Evolutionary conservation across 2,329 filamentous ascomycete genomes (phyloP).

Genomic region (Amauroascus niger): DNA sequence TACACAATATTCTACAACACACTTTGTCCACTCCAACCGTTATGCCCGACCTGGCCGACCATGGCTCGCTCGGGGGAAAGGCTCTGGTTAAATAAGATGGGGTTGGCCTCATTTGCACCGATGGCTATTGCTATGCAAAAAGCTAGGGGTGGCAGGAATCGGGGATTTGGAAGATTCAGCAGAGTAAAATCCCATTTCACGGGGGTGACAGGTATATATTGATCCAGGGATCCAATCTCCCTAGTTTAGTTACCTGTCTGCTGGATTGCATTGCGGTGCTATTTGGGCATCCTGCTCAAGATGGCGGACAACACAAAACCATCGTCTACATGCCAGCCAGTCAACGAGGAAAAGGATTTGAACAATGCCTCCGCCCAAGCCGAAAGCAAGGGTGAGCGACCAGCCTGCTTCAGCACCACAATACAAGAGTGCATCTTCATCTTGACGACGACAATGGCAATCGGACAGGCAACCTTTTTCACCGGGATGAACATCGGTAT

Average conservation of each 20-base stretch:
- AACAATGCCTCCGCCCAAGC: neutral
- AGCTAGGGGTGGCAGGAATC: no score
- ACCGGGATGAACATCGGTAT: conserved; percentile 8
- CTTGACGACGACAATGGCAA: conserved; percentile 56
- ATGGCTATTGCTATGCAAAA: no score
- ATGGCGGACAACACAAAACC: neutral
- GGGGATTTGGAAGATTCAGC: no score
- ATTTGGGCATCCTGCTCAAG: neutral
- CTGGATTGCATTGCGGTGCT: neutral
- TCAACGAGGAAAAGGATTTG: neutral
- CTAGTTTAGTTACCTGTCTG: neutral
- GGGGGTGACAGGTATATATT: no score
- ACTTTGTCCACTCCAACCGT: neutral
- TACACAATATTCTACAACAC: neutral
- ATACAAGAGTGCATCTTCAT: conserved; percentile 57
- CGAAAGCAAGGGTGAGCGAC: neutral
- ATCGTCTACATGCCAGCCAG: neutral
- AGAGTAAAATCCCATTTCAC: no score
- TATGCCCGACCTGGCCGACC: no score
- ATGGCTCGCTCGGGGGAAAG: no score
- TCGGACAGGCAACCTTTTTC: conserved; percentile 51
- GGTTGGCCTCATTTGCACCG: no score
- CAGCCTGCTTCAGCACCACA: conserved; percentile 50
- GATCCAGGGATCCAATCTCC: neutral
- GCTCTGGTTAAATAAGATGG: no score